A percentile compares a stretch with the other conserved stretches of the same genome.
These are phyloP conservation scores for Aquanectria penicillioides DNA, from an alignment of 2,329 filamentous ascomycete species.

Conservation along the genomic window DNA sequence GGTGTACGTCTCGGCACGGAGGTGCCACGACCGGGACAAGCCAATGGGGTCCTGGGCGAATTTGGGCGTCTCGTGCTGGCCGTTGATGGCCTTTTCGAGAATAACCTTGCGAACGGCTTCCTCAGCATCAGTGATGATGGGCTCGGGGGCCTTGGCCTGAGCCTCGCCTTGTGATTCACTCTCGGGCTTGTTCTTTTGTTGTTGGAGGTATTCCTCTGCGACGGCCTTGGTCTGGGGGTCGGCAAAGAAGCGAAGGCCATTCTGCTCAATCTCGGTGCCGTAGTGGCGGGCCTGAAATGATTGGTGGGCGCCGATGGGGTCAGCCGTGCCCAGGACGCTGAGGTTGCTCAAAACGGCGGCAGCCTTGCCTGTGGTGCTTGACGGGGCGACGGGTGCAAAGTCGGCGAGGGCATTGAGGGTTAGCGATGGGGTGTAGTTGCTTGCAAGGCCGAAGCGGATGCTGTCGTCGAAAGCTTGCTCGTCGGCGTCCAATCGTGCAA, in stretches of 20 bases:
- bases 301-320: slow-evolving; percentile 45
- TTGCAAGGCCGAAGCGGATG: slow-evolving; percentile 48
- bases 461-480: slow-evolving; percentile 48
- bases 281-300: slow-evolving; percentile 43
- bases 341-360: slow-evolving; percentile 50
- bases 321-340: slow-evolving; percentile 48
- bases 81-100: slow-evolving; percentile 46
- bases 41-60: slow-evolving; percentile 47
- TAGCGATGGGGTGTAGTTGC: slow-evolving; percentile 47
- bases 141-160: slow-evolving; percentile 22
- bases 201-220: slow-evolving; percentile 45
- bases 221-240: slow-evolving; percentile 39
- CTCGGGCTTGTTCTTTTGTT: slow-evolving; percentile 37
- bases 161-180: slow-evolving; percentile 29
- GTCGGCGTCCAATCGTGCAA: slow-evolving; percentile 43
- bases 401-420: slow-evolving; percentile 44
- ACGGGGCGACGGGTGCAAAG: slow-evolving; percentile 45
- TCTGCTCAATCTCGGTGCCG: slow-evolving; percentile 44
- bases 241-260: slow-evolving; percentile 41
- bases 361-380: slow-evolving; percentile 40
- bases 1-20: slow-evolving; percentile 51
- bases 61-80: slow-evolving; percentile 49
- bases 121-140: slow-evolving; percentile 46
- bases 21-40: slow-evolving; percentile 49
- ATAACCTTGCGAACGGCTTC: slow-evolving; percentile 48